Evolutionary conservation across 768 basidiomycete genomes (phyloP).

Genomic region (Termitomyces sp.): DNA sequence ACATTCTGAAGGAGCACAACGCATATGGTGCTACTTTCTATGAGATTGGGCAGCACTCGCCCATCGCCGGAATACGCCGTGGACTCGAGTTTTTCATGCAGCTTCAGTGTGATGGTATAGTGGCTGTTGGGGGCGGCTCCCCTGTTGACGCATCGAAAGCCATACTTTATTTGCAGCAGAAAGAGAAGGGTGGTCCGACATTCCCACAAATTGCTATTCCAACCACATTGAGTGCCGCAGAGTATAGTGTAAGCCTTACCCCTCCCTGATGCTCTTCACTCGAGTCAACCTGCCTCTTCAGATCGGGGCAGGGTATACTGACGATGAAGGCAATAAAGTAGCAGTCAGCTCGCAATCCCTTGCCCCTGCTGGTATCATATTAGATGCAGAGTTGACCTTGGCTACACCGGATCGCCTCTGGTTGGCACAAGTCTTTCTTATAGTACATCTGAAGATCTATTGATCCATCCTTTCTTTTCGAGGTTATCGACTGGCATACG

Average conservation of each 20-base stretch:
- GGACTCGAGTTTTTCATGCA: constrained; percentile 57
- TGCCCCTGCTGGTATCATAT: constrained; percentile 70
- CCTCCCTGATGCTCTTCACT: background rate
- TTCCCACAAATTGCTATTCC: constrained; percentile 76
- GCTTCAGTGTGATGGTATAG: constrained; percentile 61
- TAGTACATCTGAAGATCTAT: constrained; percentile 7
- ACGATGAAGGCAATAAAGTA: constrained; percentile 67
- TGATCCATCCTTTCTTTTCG: constrained; percentile 10
- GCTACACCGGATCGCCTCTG: constrained; percentile 74
- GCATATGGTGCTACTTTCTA: constrained; percentile 71
- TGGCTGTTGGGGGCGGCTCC: constrained; percentile 78
- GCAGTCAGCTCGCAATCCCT: constrained; percentile 54
- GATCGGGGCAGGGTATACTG: constrained; percentile 69
- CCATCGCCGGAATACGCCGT: constrained; percentile 61
- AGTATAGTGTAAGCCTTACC: constrained; percentile 53
- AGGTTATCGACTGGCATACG: constrained; percentile 82
- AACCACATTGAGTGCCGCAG: constrained; percentile 78
- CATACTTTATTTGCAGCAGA: constrained; percentile 61
- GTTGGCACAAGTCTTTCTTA: constrained; percentile 33
- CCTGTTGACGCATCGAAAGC: constrained; percentile 79
- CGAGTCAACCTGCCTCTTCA: constrained; percentile 24
- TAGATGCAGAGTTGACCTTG: constrained; percentile 74
- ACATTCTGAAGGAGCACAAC: constrained; percentile 51
- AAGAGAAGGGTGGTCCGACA: constrained; percentile 51
- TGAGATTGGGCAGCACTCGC: constrained; percentile 72